A percentile compares a stretch with the other conserved stretches of the same genome.
Evolutionary conservation across 352 stramenopile genomes (phyloP).

Genomic region (Phytophthora quininea): DNA sequence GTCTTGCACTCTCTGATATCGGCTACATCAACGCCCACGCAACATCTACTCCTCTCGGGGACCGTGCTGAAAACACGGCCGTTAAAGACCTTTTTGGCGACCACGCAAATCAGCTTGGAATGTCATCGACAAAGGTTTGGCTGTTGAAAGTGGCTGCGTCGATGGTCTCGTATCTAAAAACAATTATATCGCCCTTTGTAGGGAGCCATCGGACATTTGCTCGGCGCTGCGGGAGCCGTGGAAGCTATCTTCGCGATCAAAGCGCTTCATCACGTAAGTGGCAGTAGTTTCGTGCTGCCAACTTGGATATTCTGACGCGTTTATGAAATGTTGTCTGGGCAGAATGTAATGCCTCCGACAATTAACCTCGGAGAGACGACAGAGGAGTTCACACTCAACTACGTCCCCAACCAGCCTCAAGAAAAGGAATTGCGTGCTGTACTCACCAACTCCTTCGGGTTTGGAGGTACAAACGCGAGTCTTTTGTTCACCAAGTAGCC

Average conservation of each 20-base stretch:
- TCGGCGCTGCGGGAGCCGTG: constrained; percentile 95
- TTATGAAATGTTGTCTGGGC: background rate
- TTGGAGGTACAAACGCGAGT: constrained; percentile 96
- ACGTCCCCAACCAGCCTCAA: constrained; percentile 72
- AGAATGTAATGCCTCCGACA: constrained; percentile 93
- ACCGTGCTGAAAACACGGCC: constrained; percentile 93
- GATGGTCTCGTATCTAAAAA: background rate
- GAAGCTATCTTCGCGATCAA: constrained; percentile 97
- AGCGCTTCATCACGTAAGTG: constrained; percentile 79
- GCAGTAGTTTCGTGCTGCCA: background rate
- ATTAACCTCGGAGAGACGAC: constrained; percentile 90
- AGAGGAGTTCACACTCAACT: constrained; percentile 86
- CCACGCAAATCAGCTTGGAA: constrained; percentile 52
- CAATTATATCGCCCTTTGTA: constrained; percentile 6
- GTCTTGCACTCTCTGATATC: constrained; percentile 82
- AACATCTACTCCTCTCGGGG: constrained; percentile 97
- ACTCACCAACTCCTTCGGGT: constrained; percentile 97
- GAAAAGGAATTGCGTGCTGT: constrained; percentile 81
- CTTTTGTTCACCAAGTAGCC: constrained; percentile 78
- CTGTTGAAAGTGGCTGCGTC: background rate
- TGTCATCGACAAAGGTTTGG: constrained; percentile 85
- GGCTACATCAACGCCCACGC: constrained; percentile 99
- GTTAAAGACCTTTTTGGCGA: constrained; percentile 89
- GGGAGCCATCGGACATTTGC: constrained; percentile 94
- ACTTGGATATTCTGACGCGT: background rate